Base-by-base conservation (phyloP, 208 protist genomes). In the Phytomonas francai region DNA sequence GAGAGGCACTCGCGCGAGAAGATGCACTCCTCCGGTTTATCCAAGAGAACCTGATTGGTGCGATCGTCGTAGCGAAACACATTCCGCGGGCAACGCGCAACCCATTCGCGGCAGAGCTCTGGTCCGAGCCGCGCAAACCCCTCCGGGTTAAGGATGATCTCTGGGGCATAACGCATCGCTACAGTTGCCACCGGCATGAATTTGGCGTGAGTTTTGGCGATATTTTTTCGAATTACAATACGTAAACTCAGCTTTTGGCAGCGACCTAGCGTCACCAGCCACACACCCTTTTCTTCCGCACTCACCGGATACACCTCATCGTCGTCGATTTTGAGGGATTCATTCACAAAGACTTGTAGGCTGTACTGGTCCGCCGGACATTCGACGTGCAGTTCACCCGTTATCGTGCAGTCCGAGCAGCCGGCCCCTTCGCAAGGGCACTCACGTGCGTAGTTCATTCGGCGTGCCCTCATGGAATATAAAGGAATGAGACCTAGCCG, bases 161-260 rank as follows among this genome's bases (percentile, higher is more conserved):
- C 87, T 11, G 95, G 86, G 0, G 89, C 84, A 78, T 97, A 97
- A 45, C 88, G 91, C 92, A 97, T 97, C 31, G 94, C 87, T 30
- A 97, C 91, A 14, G 93, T 95, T 4, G 91, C 83, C 14, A 97
- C 93, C 0, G 97, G 92, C 84, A 93, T 97, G 88, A 98, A 99
- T 84, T 99, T 99, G 8, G 98, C 96, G 70, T 99, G 98, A 51
- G 98, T 94, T 80, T 99, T 99, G 36, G 95, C 98, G 45, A 99
- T 97, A 69, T 97, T 97, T 76, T 98, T 97, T 11, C 84, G 85
- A n/a, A 96, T 94, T 16, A 93, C 77, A 9, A 94, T 73, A 7
- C 72, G 71, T 39, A 97, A 65, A 33, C 86, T 82, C 30, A 98
- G 69, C 62, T 85, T 80, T 77, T 98, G 95, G 22, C 81, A 84